Percentiles rank a stretch among this genome's conserved stretches.
phyloP scores from a whole-genome alignment of 2,329 filamentous ascomycete genomes.

The Colletotrichum falcatum region DNA sequence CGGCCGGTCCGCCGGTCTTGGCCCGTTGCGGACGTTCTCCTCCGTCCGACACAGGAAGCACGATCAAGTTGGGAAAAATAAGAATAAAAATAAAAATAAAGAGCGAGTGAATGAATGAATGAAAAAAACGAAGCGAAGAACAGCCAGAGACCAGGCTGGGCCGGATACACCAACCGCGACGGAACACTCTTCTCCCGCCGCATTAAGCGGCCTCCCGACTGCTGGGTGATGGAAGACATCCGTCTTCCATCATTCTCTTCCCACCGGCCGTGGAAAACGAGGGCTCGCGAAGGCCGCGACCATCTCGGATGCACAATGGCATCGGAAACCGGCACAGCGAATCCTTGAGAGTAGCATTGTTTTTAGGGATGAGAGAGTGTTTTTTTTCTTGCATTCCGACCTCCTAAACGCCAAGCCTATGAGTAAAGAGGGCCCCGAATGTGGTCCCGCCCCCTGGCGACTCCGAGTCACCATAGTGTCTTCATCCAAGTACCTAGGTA shows the following conservation, averaged over 20 bases:
- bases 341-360: neutral
- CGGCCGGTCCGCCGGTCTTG: neutral
- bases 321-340: neutral
- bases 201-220: constrained; percentile 5
- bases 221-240: no score
- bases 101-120: no score
- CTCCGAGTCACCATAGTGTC: constrained; percentile 14
- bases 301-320: neutral
- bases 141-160: no score
- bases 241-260: neutral
- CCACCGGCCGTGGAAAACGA: neutral
- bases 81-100: no score
- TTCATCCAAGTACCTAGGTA: constrained; percentile 15
- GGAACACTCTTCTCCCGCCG: neutral
- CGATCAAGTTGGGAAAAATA: no score
- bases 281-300: neutral
- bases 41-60: neutral
- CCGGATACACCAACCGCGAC: neutral
- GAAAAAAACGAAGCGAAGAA: no score
- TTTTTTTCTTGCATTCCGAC: constrained; percentile 11
- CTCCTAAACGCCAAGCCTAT: constrained; percentile 24
- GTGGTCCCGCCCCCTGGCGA: constrained; percentile 18
- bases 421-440: constrained; percentile 22
- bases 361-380: neutral
- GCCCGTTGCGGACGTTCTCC: neutral